These are phyloP conservation scores for Yamadazyma tumulicola DNA, from an alignment of 805 yeast species.

Conservation along the genomic window DNA sequence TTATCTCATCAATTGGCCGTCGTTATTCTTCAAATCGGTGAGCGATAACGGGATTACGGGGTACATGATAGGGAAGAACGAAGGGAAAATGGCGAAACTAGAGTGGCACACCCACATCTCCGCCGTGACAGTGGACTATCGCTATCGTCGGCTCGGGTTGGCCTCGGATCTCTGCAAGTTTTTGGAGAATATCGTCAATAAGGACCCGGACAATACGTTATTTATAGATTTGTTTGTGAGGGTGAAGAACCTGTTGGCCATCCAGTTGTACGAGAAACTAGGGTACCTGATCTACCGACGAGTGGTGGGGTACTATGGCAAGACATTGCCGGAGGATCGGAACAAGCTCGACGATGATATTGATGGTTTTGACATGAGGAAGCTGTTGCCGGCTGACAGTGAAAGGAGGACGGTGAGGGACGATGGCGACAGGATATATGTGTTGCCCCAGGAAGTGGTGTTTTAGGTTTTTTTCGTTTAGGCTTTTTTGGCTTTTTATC, in stretches of 20 bases:
- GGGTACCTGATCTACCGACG: constrained; percentile 85
- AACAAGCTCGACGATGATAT: constrained; percentile 56
- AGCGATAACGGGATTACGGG: constrained; percentile 43
- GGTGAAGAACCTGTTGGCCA: constrained; percentile 77
- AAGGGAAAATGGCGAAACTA: constrained; percentile 59
- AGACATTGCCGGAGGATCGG: constrained; percentile 44
- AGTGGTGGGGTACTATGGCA: constrained; percentile 84
- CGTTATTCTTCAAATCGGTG: constrained; percentile 74
- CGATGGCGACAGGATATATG: constrained; percentile 59
- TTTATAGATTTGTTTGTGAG: constrained; percentile 91
- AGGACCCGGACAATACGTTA: constrained; percentile 70
- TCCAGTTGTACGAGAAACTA: constrained; percentile 76
- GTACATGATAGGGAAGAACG: constrained; percentile 95
- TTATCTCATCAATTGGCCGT: constrained; percentile 84
- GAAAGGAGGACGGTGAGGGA: constrained; percentile 51
- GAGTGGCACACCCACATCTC: constrained; percentile 98
- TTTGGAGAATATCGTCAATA: constrained; percentile 67
- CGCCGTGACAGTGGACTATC: constrained; percentile 86
- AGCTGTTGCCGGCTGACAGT: constrained; percentile 55
- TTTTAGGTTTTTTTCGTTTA: too few relatives aligned
- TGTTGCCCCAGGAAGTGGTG: constrained; percentile 62
- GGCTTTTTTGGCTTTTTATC: too few relatives aligned
- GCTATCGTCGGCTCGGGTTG: constrained; percentile 78
- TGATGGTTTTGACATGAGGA: constrained; percentile 90
- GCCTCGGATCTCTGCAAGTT: constrained; percentile 78